Evolutionary conservation across 2,329 filamentous ascomycete species (phyloP).

Genomic region (Nakataea oryzae): DNA sequence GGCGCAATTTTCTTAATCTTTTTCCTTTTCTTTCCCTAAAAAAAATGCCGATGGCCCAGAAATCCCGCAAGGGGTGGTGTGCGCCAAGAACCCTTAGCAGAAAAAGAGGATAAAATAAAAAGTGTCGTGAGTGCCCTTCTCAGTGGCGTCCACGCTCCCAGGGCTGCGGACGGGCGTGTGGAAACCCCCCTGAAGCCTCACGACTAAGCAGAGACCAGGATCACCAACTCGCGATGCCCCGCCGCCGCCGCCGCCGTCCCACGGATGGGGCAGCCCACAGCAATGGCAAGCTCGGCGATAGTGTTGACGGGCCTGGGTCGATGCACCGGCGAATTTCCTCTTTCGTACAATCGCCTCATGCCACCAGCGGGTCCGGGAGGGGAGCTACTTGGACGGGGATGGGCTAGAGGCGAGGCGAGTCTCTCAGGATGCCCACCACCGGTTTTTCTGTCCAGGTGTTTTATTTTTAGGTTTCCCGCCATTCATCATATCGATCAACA

Average conservation of each 20-base stretch:
- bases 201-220: too few species aligned
- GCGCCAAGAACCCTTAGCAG: too few species aligned
- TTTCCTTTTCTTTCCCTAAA: too few species aligned
- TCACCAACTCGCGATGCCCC: not conserved
- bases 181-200: not conserved
- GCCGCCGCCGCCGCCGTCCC: too few species aligned
- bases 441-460: not conserved
- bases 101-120: too few species aligned
- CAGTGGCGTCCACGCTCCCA: too few species aligned
- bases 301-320: not conserved
- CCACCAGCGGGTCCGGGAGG: too few species aligned
- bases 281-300: not conserved
- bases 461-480: not conserved
- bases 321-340: not conserved
- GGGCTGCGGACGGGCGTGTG: not conserved
- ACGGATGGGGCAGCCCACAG: too few species aligned
- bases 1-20: too few species aligned
- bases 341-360: not conserved
- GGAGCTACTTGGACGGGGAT: not conserved
- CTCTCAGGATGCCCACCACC: too few species aligned
- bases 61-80: not conserved
- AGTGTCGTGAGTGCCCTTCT: too few species aligned
- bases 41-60: not conserved
- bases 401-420: not conserved
- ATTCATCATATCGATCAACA: too few species aligned